Evolutionary conservation across 768 basidiomycete species (phyloP).

Genomic region (Boletus subcaerulescens): DNA sequence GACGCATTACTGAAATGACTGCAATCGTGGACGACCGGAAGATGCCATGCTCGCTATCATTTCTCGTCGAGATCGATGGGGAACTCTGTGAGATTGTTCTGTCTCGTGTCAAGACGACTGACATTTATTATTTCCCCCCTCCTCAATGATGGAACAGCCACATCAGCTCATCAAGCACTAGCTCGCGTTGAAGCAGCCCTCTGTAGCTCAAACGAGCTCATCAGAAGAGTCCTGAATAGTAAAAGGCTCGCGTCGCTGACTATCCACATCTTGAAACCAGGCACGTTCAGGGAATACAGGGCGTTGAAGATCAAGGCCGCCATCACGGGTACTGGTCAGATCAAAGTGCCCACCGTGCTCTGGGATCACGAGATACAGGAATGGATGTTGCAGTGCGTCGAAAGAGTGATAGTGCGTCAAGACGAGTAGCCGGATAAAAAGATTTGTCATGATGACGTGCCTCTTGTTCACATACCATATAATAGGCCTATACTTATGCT

Average conservation of each 20-base stretch:
- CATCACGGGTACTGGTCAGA: conserved; percentile 11
- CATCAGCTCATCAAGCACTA: conserved; percentile 1
- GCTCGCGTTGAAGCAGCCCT: conserved; percentile 5
- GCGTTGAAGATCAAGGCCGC: conserved; percentile 2
- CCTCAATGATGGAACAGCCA: neutral
- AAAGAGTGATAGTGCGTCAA: neutral
- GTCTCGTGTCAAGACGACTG: no score
- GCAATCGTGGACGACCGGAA: conserved; percentile 15
- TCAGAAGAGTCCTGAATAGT: neutral
- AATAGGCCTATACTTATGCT: no score
- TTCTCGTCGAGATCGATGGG: conserved; percentile 14
- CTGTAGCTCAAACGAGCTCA: neutral
- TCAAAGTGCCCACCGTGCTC: conserved; percentile 20
- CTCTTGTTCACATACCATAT: no score
- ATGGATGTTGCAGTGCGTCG: conserved; percentile 14
- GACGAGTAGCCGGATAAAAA: neutral
- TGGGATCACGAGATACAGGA: conserved; percentile 11
- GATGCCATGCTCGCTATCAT: neutral
- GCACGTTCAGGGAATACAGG: conserved; percentile 21
- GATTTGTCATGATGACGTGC: no score
- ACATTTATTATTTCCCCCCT: neutral
- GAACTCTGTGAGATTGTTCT: neutral
- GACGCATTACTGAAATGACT: conserved; percentile 15
- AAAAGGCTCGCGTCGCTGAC: conserved; percentile 8
- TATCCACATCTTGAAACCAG: conserved; percentile 11